These are phyloP conservation scores for Chlamydomonas schloesseri DNA, from an alignment of 139 green algal species.

Conservation along the genomic window DNA sequence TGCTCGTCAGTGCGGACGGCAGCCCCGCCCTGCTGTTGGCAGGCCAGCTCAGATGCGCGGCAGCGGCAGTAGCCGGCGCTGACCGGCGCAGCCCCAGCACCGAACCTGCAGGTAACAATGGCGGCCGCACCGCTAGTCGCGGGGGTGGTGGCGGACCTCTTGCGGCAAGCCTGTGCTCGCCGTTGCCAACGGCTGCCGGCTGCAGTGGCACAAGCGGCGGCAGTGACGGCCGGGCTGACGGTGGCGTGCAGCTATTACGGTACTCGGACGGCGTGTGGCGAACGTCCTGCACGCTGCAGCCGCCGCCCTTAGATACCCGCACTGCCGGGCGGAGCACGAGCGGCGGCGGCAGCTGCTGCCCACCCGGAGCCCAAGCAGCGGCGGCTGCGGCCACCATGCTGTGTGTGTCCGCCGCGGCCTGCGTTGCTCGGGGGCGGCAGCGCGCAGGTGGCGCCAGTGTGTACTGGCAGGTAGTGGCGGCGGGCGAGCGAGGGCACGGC, in stretches of 20 bases:
- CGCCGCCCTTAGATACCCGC: background rate
- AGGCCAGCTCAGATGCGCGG: too few relatives aligned
- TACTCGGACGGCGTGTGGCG: background rate
- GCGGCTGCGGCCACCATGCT: background rate
- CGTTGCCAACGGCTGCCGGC: background rate
- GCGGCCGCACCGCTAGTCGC: too few relatives aligned
- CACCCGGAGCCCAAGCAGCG: background rate
- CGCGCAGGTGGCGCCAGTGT: background rate
- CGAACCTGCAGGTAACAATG: too few relatives aligned
- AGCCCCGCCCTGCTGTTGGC: slow-evolving; percentile 8
- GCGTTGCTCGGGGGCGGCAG: too few relatives aligned
- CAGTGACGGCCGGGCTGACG: too few relatives aligned
- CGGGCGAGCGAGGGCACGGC: background rate
- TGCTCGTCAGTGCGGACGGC: background rate
- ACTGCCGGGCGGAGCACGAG: background rate
- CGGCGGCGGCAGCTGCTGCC: background rate
- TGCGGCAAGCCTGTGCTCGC: too few relatives aligned
- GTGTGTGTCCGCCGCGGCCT: background rate
- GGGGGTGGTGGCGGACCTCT: too few relatives aligned
- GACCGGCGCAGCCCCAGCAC: too few relatives aligned
- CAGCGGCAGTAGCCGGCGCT: too few relatives aligned
- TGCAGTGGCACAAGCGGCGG: too few relatives aligned
- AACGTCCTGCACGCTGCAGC: background rate
- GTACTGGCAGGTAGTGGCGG: slow-evolving; percentile 36
- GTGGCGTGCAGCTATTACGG: background rate